These are phyloP conservation scores for Biscogniauxia marginata DNA, from an alignment of 2,329 filamentous ascomycete species.

Conservation along the genomic window DNA sequence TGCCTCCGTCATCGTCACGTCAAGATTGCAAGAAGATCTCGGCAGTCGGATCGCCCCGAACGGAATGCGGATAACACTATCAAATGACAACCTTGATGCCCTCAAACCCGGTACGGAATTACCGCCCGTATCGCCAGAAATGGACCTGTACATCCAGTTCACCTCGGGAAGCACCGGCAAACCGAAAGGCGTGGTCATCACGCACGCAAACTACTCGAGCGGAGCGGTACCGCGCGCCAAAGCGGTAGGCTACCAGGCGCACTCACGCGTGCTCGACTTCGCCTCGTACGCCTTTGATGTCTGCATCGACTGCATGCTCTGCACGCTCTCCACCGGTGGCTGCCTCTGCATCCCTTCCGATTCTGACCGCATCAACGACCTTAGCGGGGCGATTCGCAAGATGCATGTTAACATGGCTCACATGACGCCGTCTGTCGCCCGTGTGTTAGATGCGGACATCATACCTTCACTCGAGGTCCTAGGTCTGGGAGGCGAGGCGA, in stretches of 20 bases:
- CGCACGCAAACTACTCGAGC: conserved; percentile 47
- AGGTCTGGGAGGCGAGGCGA: conserved; percentile 51
- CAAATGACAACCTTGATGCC: conserved; percentile 24
- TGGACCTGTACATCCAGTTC: conserved; percentile 58
- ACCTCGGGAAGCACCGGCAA: conserved; percentile 64
- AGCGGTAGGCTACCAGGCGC: conserved; percentile 41
- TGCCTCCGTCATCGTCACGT: conserved; percentile 41
- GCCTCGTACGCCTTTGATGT: conserved; percentile 56
- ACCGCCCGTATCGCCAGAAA: conserved; percentile 38
- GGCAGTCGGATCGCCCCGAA: conserved; percentile 37
- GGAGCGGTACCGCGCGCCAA: conserved; percentile 43
- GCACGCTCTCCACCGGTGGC: conserved; percentile 49
- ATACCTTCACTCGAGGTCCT: conserved; percentile 47
- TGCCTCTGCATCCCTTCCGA: conserved; percentile 56
- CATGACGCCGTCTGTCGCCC: conserved; percentile 51
- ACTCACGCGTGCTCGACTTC: conserved; percentile 47
- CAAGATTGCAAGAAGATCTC: conserved; percentile 37
- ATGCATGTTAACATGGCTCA: conserved; percentile 48
- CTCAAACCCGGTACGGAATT: conserved; percentile 17
- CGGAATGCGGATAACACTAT: conserved; percentile 34
- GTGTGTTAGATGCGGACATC: conserved; percentile 45
- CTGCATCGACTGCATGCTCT: conserved; percentile 54
- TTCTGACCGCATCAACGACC: conserved; percentile 50
- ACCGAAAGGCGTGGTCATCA: conserved; percentile 60
- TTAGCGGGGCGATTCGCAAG: conserved; percentile 44